Conservation (phyloP, 257 asterid genomes). For the Solanum microdontum region DNA sequence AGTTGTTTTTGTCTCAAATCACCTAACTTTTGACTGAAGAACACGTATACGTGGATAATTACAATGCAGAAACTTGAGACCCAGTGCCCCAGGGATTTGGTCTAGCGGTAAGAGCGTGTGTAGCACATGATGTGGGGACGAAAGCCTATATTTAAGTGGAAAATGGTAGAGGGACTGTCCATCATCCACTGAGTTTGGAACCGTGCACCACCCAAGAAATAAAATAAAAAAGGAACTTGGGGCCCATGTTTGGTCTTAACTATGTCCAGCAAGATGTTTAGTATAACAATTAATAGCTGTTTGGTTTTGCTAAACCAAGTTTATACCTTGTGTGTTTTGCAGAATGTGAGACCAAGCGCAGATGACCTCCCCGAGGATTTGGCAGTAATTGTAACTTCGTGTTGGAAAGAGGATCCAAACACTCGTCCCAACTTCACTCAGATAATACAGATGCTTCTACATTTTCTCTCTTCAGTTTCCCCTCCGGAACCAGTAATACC, state of each 20-base stretch:
- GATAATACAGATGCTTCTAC: constrained; percentile 90
- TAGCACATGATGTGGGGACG: background rate
- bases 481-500: constrained; percentile 60
- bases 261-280: background rate
- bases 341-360: constrained; percentile 85
- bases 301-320: background rate
- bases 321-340: constrained; percentile 6
- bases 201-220: background rate
- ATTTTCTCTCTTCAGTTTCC: constrained; percentile 51
- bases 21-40: background rate
- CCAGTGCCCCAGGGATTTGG: background rate
- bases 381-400: constrained; percentile 70
- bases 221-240: background rate
- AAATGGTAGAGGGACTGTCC: background rate
- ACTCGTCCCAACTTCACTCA: constrained; percentile 79
- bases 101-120: background rate
- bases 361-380: constrained; percentile 72
- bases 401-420: constrained; percentile 90
- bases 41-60: background rate
- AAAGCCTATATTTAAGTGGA: background rate
- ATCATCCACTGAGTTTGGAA: background rate
- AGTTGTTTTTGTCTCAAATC: background rate
- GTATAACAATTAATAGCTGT: background rate
- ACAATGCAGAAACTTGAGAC: background rate
- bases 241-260: background rate